phyloP scores from a whole-genome alignment of 2,329 filamentous ascomycete species.

The Mollisiaceae sp. region DNA sequence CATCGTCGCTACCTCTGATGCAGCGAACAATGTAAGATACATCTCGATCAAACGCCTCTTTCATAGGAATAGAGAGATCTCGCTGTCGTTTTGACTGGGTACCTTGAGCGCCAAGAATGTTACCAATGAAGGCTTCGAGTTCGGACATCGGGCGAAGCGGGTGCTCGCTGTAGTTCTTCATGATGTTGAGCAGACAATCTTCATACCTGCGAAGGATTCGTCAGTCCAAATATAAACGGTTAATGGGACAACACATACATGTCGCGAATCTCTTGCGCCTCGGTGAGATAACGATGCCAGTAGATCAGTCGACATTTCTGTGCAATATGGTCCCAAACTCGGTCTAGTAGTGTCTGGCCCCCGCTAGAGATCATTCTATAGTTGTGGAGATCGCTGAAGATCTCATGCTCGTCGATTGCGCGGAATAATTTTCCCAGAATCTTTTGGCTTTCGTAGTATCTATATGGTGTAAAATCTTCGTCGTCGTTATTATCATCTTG shows the following conservation, averaged over 20 bases:
- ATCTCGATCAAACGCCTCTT: constrained; percentile 49
- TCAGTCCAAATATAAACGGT: not conserved
- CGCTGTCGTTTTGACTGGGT: constrained; percentile 45
- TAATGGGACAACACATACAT: constrained; percentile 47
- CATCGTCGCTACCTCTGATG: constrained; percentile 47
- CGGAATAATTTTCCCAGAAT: constrained; percentile 74
- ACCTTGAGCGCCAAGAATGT: constrained; percentile 57
- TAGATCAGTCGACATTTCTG: constrained; percentile 41
- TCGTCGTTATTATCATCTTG: constrained; percentile 50
- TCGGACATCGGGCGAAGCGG: constrained; percentile 51
- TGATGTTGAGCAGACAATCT: constrained; percentile 53
- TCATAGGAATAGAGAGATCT: constrained; percentile 49
- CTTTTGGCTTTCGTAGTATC: constrained; percentile 71
- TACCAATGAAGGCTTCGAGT: constrained; percentile 61
- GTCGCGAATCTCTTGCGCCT: constrained; percentile 49
- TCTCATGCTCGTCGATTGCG: constrained; percentile 72
- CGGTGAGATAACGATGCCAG: constrained; percentile 46
- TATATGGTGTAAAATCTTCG: constrained; percentile 51
- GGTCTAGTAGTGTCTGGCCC: constrained; percentile 34
- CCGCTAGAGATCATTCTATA: constrained; percentile 22
- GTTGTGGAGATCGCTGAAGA: constrained; percentile 50
- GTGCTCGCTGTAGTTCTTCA: constrained; percentile 51
- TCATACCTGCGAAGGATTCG: constrained; percentile 52
- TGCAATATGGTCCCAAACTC: constrained; percentile 48
- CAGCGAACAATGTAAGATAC: constrained; percentile 48